Conservation (phyloP, 139 green algal species). For the Volvox africanus region DNA sequence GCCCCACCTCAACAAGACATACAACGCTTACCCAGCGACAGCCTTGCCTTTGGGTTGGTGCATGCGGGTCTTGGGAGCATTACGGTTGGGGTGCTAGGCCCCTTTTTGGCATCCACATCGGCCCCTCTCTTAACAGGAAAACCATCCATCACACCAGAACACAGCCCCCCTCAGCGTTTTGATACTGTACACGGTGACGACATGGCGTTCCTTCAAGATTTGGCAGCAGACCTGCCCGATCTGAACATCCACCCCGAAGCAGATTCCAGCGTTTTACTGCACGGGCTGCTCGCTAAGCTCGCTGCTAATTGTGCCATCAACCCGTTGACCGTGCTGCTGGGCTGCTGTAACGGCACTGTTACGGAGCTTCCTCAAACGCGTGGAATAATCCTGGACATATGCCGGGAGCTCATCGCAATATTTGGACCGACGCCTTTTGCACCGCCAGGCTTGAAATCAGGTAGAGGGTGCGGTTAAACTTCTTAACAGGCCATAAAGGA, state of each 20-base stretch:
- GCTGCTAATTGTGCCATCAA: constrained; percentile 66
- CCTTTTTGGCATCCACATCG: neutral
- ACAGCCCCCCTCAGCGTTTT: neutral
- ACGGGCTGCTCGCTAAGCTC: constrained; percentile 56
- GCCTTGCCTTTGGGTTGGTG: constrained; percentile 8
- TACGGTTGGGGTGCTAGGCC: constrained; percentile 25
- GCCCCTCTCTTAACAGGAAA: neutral
- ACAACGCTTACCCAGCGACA: neutral
- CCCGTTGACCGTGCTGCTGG: constrained; percentile 63
- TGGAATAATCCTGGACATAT: constrained; percentile 32
- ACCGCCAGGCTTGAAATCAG: neutral
- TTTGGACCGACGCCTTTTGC: neutral
- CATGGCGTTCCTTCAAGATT: neutral
- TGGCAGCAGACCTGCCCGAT: neutral
- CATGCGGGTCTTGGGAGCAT: constrained; percentile 42
- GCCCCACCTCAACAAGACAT: neutral
- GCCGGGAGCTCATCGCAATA: constrained; percentile 48
- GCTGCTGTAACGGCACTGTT: constrained; percentile 59
- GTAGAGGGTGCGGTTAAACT: too few relatives aligned
- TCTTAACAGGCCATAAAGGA: too few relatives aligned
- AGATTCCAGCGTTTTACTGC: constrained; percentile 4
- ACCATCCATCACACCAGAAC: neutral
- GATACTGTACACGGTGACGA: neutral
- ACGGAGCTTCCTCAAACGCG: neutral
- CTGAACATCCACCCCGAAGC: neutral